These are phyloP conservation scores for Phylloporus sp. DNA, from an alignment of 768 basidiomycete genomes.

Conservation along the genomic window DNA sequence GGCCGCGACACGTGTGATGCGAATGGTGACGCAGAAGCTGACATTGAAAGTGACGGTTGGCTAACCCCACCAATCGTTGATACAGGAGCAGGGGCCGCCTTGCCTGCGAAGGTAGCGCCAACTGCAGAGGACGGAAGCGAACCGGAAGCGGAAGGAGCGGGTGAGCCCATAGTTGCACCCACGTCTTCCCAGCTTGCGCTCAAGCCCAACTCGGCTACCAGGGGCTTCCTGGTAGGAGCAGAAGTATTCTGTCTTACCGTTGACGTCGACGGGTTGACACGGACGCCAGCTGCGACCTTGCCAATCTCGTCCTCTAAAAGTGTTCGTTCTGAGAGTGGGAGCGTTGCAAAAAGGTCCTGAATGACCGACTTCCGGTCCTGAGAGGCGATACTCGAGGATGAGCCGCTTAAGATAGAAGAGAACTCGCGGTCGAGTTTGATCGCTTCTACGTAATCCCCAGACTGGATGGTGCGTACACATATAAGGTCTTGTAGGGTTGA, in stretches of 20 bases:
- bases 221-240: slow-evolving; percentile 20
- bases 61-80: neutral
- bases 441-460: slow-evolving; percentile 66
- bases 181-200: slow-evolving; percentile 69
- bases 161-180: slow-evolving; percentile 16
- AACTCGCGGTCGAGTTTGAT: slow-evolving; percentile 72
- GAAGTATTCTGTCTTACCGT: slow-evolving; percentile 3
- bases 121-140: slow-evolving; percentile 8
- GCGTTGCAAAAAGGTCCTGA: slow-evolving; percentile 59
- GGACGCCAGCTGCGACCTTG: slow-evolving; percentile 25
- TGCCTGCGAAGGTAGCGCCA: slow-evolving; percentile 3
- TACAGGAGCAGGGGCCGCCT: neutral
- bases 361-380: slow-evolving; percentile 66
- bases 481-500: slow-evolving; percentile 72
- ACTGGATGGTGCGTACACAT: slow-evolving; percentile 72
- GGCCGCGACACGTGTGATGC: slow-evolving; percentile 1
- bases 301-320: slow-evolving; percentile 60
- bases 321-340: slow-evolving; percentile 61
- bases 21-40: slow-evolving; percentile 6
- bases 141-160: slow-evolving; percentile 4
- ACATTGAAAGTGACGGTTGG: neutral
- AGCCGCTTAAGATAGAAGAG: slow-evolving; percentile 33
- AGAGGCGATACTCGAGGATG: slow-evolving; percentile 18
- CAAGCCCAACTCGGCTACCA: slow-evolving; percentile 34
- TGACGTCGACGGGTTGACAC: slow-evolving; percentile 4